phyloP scores from a whole-genome alignment of 2,329 filamentous ascomycete genomes.

The Orbilia quercus region DNA sequence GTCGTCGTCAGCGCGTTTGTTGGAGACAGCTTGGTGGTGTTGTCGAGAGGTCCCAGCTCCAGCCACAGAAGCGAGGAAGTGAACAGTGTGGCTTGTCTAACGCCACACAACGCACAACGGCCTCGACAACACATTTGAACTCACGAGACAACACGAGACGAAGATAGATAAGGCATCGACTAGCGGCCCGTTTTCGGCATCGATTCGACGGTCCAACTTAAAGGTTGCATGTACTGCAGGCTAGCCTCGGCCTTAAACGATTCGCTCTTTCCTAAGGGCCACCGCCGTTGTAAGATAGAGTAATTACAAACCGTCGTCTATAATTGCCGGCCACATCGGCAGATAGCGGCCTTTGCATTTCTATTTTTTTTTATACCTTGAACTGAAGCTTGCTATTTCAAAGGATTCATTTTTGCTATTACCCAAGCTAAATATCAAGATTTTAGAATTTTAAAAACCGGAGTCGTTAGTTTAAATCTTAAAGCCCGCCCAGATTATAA shows the following conservation, averaged over 20 bases:
- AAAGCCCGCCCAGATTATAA: slow-evolving; percentile 35
- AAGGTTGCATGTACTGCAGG: not conserved
- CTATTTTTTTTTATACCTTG: not conserved
- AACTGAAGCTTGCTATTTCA: no score
- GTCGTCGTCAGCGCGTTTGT: slow-evolving; percentile 56
- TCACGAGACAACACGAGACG: no score
- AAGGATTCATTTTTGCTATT: no score
- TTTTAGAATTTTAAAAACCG: no score
- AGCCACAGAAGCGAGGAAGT: slow-evolving; percentile 14
- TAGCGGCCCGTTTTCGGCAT: slow-evolving; percentile 10
- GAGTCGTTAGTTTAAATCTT: no score
- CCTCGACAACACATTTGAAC: slow-evolving; percentile 21
- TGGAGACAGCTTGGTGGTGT: slow-evolving; percentile 40
- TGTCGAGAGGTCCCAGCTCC: slow-evolving; percentile 18
- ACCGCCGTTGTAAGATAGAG: not conserved
- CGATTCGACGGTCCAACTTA: not conserved
- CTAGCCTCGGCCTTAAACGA: not conserved
- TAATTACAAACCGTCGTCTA: not conserved
- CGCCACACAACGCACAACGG: slow-evolving; percentile 7
- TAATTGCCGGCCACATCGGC: slow-evolving; percentile 15
- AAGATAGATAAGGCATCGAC: no score
- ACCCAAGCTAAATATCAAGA: no score
- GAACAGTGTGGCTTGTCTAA: not conserved
- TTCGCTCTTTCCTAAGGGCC: not conserved
- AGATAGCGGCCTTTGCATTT: slow-evolving; percentile 19